Conservation (phyloP, 257 asterid species). For the Solanum peruvianum region DNA sequence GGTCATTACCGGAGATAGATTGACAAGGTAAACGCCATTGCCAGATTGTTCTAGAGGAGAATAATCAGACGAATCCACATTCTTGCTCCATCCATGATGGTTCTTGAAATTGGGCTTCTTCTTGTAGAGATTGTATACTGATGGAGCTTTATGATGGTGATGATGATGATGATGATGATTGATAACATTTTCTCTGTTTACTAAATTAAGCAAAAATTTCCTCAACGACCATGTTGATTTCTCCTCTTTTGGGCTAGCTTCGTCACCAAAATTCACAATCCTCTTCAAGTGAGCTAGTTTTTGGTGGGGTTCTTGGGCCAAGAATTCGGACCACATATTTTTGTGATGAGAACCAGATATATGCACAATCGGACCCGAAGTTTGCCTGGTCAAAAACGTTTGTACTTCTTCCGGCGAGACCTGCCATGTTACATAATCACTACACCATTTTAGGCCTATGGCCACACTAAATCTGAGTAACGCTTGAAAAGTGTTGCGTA, state of each 20-base stretch:
- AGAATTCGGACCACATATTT: constrained; percentile 37
- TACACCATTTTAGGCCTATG: no score
- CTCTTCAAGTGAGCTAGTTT: constrained; percentile 41
- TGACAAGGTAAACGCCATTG: constrained; percentile 53
- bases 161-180: neutral
- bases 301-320: constrained; percentile 24
- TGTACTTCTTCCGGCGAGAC: constrained; percentile 33
- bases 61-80: constrained; percentile 45
- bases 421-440: constrained; percentile 18
- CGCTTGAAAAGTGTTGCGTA: no score
- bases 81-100: constrained; percentile 67
- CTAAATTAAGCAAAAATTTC: constrained; percentile 24
- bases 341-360: constrained; percentile 24
- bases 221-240: constrained; percentile 40
- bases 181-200: constrained; percentile 1
- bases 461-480: no score
- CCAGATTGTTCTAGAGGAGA: constrained; percentile 42
- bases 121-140: constrained; percentile 47
- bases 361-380: constrained; percentile 44
- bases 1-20: constrained; percentile 54
- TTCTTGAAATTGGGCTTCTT: constrained; percentile 44
- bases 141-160: constrained; percentile 22
- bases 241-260: neutral
- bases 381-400: constrained; percentile 28
- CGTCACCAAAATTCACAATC: neutral